Conservation (phyloP, 441 rosid species). For the Jatropha podagrica region DNA sequence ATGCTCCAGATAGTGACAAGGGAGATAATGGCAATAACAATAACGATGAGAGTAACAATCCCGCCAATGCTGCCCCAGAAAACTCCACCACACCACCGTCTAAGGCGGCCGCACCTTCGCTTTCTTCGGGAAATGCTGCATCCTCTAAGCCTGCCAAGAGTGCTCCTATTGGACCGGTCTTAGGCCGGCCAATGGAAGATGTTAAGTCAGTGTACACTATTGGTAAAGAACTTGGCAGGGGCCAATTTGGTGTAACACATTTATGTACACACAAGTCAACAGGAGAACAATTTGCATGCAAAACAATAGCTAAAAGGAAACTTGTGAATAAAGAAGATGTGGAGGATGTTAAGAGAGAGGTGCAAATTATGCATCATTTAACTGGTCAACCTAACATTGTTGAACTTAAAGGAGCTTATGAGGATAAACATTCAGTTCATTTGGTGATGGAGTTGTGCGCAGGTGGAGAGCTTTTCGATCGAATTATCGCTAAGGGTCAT, state of each 20-base stretch:
- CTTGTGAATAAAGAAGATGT: conserved; percentile 36
- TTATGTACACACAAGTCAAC: conserved; percentile 30
- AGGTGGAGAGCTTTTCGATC: conserved; percentile 40
- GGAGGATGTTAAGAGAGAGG: conserved; percentile 38
- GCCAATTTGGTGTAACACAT: conserved; percentile 36
- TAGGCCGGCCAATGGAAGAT: conserved; percentile 94
- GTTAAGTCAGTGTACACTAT: conserved; percentile 40
- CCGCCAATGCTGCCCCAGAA: conserved; percentile 13
- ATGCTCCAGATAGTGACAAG: conserved; percentile 27
- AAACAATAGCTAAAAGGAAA: conserved; percentile 37
- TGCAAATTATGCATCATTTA: conserved; percentile 40
- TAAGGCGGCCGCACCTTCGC: conserved; percentile 38
- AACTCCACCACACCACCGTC: conserved; percentile 35
- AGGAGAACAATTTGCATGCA: conserved; percentile 36
- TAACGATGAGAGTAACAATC: conserved; percentile 5
- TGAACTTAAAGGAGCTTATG: conserved; percentile 38
- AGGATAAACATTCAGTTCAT: conserved; percentile 39
- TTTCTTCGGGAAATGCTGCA: conserved; percentile 26
- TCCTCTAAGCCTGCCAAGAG: conserved; percentile 43
- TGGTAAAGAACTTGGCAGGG: conserved; percentile 35
- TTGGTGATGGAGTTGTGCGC: conserved; percentile 44
- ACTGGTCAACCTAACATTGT: conserved; percentile 38
- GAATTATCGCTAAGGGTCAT: conserved; percentile 37
- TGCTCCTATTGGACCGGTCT: conserved; percentile 59
- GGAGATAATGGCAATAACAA: conserved; percentile 22